These are phyloP conservation scores for Hansenula sp. DNA, from an alignment of 1,139 yeast genomes.

Conservation along the genomic window DNA sequence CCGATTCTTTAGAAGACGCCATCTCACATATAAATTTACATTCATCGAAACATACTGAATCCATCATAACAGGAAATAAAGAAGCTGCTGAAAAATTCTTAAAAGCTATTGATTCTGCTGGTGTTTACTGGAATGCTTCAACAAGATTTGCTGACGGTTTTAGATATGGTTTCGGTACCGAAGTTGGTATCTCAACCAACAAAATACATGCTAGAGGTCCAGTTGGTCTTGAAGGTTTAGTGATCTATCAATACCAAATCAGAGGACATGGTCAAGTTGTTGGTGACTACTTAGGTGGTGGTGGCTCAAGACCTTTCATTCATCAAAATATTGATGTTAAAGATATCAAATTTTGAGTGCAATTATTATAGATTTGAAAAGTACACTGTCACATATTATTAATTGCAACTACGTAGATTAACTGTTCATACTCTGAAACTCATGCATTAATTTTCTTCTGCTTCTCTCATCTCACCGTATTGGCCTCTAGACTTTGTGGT, in stretches of 20 bases:
- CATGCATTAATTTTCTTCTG: conserved; percentile 9
- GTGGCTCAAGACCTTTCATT: conserved; percentile 76
- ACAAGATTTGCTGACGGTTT: conserved; percentile 98
- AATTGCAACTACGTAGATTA: background rate
- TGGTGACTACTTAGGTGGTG: conserved; percentile 88
- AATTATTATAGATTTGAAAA: background rate
- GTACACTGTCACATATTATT: background rate
- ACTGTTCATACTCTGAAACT: background rate
- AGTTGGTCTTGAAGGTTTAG: conserved; percentile 94
- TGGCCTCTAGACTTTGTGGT: conserved; percentile 65
- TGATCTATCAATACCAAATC: conserved; percentile 90
- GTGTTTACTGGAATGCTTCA: conserved; percentile 98
- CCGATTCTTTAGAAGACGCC: conserved; percentile 61
- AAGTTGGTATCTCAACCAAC: conserved; percentile 95
- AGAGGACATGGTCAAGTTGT: conserved; percentile 92
- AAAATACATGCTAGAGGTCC: conserved; percentile 99
- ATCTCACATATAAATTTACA: conserved; percentile 80
- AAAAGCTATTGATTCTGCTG: conserved; percentile 89
- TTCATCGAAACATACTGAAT: conserved; percentile 96
- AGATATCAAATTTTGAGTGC: conserved; percentile 12
- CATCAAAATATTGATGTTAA: conserved; percentile 56
- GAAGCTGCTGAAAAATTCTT: conserved; percentile 69
- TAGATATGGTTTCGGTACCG: conserved; percentile 97
- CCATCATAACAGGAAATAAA: conserved; percentile 76
- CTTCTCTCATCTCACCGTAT: conserved; percentile 48